Evolutionary conservation across 345 rosid genomes (phyloP).

Genomic region (Linum lewisii): DNA sequence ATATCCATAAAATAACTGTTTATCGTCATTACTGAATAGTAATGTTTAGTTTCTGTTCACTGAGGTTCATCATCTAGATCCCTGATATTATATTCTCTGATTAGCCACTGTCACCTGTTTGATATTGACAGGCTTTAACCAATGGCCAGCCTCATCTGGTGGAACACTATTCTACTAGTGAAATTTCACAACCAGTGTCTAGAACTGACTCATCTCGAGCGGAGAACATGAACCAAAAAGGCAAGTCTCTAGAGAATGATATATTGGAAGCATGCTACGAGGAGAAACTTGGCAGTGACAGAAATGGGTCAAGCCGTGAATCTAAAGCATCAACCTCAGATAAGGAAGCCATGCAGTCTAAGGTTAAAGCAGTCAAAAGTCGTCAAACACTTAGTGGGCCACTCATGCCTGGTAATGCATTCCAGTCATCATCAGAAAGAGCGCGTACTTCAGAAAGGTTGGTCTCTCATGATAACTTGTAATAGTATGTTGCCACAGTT

Average conservation of each 20-base stretch:
- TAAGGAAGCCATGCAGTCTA: conserved; percentile 31
- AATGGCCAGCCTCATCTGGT: conserved; percentile 19
- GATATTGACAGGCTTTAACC: conserved; percentile 25
- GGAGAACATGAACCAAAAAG: conserved; percentile 39
- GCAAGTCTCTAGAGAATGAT: conserved; percentile 39
- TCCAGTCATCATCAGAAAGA: conserved; percentile 53
- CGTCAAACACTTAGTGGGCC: conserved; percentile 93
- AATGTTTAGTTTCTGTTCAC: neutral
- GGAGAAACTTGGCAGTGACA: conserved; percentile 31
- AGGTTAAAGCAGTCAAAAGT: conserved; percentile 39
- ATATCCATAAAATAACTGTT: neutral
- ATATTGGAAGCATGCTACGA: conserved; percentile 25
- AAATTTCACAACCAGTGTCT: conserved; percentile 27
- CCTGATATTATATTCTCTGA: conserved; percentile 4
- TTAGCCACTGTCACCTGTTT: conserved; percentile 9
- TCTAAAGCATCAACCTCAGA: conserved; percentile 41
- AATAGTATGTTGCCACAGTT: too few species aligned
- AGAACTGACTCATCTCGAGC: conserved; percentile 24
- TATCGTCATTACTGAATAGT: neutral
- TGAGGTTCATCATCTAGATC: neutral
- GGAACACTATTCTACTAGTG: conserved; percentile 24
- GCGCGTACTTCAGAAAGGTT: conserved; percentile 55
- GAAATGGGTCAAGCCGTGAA: conserved; percentile 40
- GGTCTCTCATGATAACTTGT: conserved; percentile 10
- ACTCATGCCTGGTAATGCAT: conserved; percentile 47